A percentile compares a stretch with the other conserved stretches of the same genome.
phyloP scores from a whole-genome alignment of 768 basidiomycete genomes.

The Agrocybe pediades region DNA sequence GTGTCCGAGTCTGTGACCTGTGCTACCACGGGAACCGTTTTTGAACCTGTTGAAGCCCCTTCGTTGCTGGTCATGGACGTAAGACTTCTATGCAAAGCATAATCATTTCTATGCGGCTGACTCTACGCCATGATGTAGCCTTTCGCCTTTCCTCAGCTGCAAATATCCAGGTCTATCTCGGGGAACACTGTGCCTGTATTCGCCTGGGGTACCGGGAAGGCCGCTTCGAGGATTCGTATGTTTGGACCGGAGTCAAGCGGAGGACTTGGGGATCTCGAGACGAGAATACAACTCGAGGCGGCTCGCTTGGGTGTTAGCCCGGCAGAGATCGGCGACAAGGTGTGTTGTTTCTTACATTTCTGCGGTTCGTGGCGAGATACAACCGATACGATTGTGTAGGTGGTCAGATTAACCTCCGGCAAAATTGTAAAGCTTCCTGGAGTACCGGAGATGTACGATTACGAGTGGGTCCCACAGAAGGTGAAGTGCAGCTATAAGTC shows the following conservation, averaged over 20 bases:
- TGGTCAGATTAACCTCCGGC: not conserved
- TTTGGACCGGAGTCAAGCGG: constrained; percentile 8
- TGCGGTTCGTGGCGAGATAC: not conserved
- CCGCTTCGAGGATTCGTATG: not conserved
- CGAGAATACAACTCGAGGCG: constrained; percentile 1
- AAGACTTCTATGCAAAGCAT: too few species aligned
- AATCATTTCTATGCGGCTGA: too few species aligned
- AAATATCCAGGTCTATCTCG: too few species aligned
- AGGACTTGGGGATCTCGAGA: constrained; percentile 6
- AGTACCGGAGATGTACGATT: constrained; percentile 14
- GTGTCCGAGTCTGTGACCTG: not conserved
- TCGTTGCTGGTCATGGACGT: constrained; percentile 1
- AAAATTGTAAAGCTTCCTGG: constrained; percentile 7
- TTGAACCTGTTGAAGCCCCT: constrained; percentile 4
- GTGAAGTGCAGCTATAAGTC: too few species aligned
- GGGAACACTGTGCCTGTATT: constrained; percentile 5
- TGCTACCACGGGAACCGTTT: not conserved
- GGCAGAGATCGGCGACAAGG: constrained; percentile 5
- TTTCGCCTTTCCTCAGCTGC: too few species aligned
- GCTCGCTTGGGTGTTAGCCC: not conserved
- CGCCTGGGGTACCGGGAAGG: not conserved
- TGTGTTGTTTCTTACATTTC: not conserved
- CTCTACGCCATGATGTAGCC: too few species aligned
- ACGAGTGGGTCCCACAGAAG: constrained; percentile 12
- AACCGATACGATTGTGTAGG: not conserved